Evolutionary conservation across 1,139 yeast species (phyloP).

Genomic region (Taphrina pruni): DNA sequence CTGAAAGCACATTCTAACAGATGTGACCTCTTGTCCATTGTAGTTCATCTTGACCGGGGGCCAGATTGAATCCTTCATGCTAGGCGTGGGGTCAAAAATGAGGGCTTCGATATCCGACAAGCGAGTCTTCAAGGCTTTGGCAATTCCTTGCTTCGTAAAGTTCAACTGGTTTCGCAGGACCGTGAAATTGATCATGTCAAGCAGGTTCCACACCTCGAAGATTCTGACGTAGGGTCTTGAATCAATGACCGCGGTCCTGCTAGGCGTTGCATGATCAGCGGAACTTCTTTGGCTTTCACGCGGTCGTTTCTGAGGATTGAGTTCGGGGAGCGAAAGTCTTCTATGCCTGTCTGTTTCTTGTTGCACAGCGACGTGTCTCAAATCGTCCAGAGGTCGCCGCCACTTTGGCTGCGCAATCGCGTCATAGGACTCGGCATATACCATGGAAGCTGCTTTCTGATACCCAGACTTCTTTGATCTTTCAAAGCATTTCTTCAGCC

Average conservation of each 20-base stretch:
- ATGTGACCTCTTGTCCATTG: neutral
- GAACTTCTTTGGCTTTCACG: neutral
- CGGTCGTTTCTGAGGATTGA: neutral
- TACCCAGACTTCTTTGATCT: constrained; percentile 1
- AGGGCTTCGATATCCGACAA: neutral
- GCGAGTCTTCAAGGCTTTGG: constrained; percentile 3
- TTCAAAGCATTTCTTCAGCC: constrained; percentile 4
- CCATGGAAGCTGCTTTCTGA: constrained; percentile 10
- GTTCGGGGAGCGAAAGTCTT: neutral
- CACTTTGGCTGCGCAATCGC: neutral
- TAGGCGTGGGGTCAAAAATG: neutral
- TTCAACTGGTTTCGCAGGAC: neutral
- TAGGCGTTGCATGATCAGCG: neutral
- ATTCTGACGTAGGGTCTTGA: neutral
- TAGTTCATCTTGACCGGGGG: constrained; percentile 2
- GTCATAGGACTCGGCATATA: neutral
- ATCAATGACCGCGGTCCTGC: neutral
- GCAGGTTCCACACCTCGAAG: constrained; percentile 10
- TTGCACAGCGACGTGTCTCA: neutral
- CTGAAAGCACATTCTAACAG: neutral
- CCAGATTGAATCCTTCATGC: constrained; percentile 1
- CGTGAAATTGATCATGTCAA: constrained; percentile 2
- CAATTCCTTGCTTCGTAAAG: neutral
- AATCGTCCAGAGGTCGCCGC: neutral
- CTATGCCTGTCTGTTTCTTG: neutral